Base-by-base conservation (phyloP, 2,329 filamentous ascomycete species). In the Apiospora malaysiana region DNA sequence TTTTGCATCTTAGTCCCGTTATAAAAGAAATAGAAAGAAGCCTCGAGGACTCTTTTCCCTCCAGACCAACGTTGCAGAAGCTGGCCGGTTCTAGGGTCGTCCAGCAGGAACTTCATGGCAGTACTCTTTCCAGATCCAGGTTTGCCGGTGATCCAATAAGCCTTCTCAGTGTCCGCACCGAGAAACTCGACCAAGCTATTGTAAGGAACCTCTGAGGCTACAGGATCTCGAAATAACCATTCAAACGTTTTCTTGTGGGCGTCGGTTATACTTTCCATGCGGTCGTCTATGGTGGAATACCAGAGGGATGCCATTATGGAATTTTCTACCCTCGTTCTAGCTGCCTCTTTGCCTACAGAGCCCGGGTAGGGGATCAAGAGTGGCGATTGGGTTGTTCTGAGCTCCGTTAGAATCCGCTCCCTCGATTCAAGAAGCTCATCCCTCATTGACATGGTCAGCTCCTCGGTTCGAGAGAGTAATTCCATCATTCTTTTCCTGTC, bases 81-180 rank as follows among this genome's bases (percentile, higher is more conserved):
- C 2, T 70, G n/a, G n/a, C 56, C 25, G 4, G 74, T 77, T 63
- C 66, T 71, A 1, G 66, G 66, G 10, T 73, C 68, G 4, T 65
- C 23, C 0, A 66, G 68, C 2, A 78, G 68, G 42, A 74, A 78
- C 32, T 76, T 77, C 72, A 77, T 73, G 40, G 76, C 66, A 1
- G 76, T 78, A 42, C 70, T 74, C 27, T 78, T 78, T 6, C 77
- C 77, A 12, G 72, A 75, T 1, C 74, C 76, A 1, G 75, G 72
- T 68, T 78, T 77, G 12, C 76, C 76, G 6, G 72, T 78, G 42
- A 78, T 74, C 75, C 76, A 77, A 42, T 75, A 78, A 9, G 25
- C 68, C 8, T 66, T 43, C 4, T 1, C 47, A 7, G 18, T 46
- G 18, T 73, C 66, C 21, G 71, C 69, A 27, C n/a, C 2, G 18